phyloP scores from a whole-genome alignment of 2,329 filamentous ascomycete genomes.

The Periconia digitata region DNA sequence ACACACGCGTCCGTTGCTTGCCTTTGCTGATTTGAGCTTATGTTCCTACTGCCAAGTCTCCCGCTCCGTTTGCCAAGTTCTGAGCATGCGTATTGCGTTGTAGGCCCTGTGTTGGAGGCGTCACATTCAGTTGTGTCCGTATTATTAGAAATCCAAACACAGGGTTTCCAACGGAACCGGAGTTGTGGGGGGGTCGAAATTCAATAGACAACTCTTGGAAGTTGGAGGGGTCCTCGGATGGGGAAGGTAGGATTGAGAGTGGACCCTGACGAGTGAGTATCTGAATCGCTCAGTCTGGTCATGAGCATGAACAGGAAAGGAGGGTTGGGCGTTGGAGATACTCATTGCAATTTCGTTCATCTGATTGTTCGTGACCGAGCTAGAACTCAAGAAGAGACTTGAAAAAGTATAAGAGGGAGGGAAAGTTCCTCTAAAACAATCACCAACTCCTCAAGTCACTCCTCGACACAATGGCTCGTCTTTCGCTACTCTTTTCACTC shows the following conservation, averaged over 20 bases:
- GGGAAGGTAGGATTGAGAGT: neutral
- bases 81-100: neutral
- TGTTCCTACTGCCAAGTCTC: neutral
- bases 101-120: neutral
- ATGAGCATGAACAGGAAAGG: neutral
- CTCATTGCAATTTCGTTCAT: neutral
- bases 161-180: too few relatives aligned
- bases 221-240: neutral
- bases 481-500: neutral
- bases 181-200: neutral
- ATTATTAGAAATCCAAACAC: neutral
- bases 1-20: too few relatives aligned
- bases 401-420: neutral
- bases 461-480: neutral
- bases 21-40: neutral
- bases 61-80: too few relatives aligned
- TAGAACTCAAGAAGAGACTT: neutral
- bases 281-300: neutral
- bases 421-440: neutral
- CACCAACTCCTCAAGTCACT: neutral
- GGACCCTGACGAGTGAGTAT: too few relatives aligned
- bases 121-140: neutral
- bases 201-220: neutral
- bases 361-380: neutral
- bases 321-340: neutral